Conservation (phyloP, 176 grass and related monocot species). For the Alloteropsis semialata region DNA sequence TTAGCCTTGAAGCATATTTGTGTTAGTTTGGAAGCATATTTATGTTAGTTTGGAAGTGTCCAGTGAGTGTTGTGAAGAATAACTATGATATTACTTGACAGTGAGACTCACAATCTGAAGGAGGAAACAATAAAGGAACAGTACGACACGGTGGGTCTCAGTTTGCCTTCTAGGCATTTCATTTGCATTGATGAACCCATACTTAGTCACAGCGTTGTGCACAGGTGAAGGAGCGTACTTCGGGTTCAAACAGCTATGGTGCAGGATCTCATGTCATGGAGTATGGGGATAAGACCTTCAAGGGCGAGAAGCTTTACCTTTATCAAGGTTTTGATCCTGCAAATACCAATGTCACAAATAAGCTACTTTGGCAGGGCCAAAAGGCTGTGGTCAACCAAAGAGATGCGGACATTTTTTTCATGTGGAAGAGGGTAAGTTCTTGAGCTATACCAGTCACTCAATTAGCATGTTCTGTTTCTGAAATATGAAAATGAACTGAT, state of each 20-base stretch:
- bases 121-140: constrained; percentile 76
- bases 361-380: constrained; percentile 26
- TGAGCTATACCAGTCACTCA: neutral
- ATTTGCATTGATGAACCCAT: neutral
- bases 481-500: neutral
- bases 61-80: neutral
- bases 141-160: constrained; percentile 48
- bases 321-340: constrained; percentile 88
- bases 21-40: constrained; percentile 14
- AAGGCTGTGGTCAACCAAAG: constrained; percentile 70
- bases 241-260: constrained; percentile 36
- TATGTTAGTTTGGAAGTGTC: neutral
- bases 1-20: neutral
- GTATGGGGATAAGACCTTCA: constrained; percentile 81
- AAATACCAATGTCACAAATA: constrained; percentile 59
- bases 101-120: constrained; percentile 76
- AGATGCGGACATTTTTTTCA: constrained; percentile 80
- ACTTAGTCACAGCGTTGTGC: neutral
- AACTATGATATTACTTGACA: constrained; percentile 33
- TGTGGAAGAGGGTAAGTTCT: constrained; percentile 67
- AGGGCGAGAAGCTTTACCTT: constrained; percentile 71
- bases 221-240: constrained; percentile 85
- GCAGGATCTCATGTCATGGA: constrained; percentile 92
- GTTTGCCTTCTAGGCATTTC: neutral
- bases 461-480: constrained; percentile 2